Evolutionary conservation across 2,329 filamentous ascomycete genomes (phyloP), one percentile per base, ranked within the genome.

Genomic region (Ophiocordyceps australis): DNA sequence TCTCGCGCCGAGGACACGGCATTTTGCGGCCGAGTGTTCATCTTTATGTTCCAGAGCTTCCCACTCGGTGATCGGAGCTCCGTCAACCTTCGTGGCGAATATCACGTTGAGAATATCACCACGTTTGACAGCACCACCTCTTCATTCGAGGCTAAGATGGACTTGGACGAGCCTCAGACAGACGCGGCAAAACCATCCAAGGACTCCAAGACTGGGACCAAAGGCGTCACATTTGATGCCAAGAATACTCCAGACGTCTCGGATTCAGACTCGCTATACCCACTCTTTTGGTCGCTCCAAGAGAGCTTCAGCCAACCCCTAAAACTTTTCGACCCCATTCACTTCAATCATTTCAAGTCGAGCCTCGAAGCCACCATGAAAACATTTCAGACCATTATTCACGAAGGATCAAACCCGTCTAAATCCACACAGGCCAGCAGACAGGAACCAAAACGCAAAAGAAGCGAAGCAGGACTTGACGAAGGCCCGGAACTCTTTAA

Each of bases 1-100:
- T 95, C 89, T n/a, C 71, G 89, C 29, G 86, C 89, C 4, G 85
- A 95, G 47, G 89, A 98, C 49, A 91, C 89, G 0, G 83, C 91
- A 1, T 98, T 99, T 46, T 98, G 89, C 43, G 89, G 89, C 11
- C 70, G 89, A 20, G 89, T 99, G 15, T 95, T 95, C 50, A 94
- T 98, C 35, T 99, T 94, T 50, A 70, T 98, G 45, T 98, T 95
- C 50, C 89, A 98, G 48, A 92, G 83, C 47, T 95, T 98, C 42
- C 89, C 89, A 2, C 61, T 98, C 0, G 86, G 86, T 17, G 91
- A 98, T 50, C 89, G 86, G 46, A 95, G 89, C 46, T 94, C 89
- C 1, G 89, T 98, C 25, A 99, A 99, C 43, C 62, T 95, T 20
- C 71, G 89, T 26, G 89, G 89, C 38, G 86, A 95, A 53, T 99